Percentiles rank a stretch among this genome's conserved stretches.
These are phyloP conservation scores for Microthlaspi erraticum DNA, from an alignment of 345 rosid genomes.

Conservation along the genomic window DNA sequence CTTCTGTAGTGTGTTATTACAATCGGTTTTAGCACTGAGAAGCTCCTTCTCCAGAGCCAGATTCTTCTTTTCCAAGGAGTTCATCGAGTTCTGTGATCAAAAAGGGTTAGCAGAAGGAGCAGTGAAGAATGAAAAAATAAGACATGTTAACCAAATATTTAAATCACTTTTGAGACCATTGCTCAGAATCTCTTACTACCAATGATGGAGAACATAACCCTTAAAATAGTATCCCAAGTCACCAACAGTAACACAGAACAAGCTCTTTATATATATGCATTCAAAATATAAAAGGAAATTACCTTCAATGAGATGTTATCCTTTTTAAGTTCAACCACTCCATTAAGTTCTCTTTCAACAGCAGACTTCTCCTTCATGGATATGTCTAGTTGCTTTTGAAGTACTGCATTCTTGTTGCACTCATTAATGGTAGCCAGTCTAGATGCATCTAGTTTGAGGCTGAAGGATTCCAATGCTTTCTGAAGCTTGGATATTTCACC, in stretches of 20 bases:
- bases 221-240: slow-evolving; percentile 21
- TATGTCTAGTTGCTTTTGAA: slow-evolving; percentile 80
- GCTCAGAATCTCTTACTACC: not conserved
- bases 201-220: slow-evolving; percentile 12
- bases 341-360: slow-evolving; percentile 69
- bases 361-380: slow-evolving; percentile 76
- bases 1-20: slow-evolving; percentile 57
- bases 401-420: slow-evolving; percentile 84
- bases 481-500: slow-evolving; percentile 78
- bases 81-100: slow-evolving; percentile 49
- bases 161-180: slow-evolving; percentile 10
- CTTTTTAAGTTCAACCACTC: slow-evolving; percentile 67
- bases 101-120: slow-evolving; percentile 15
- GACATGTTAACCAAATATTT: slow-evolving; percentile 18
- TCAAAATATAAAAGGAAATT: slow-evolving; percentile 26
- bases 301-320: slow-evolving; percentile 82
- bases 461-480: slow-evolving; percentile 69
- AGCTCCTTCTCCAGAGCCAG: slow-evolving; percentile 72
- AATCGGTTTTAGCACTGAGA: slow-evolving; percentile 59
- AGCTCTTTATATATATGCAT: slow-evolving; percentile 10
- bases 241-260: slow-evolving; percentile 20
- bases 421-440: slow-evolving; percentile 84
- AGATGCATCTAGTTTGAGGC: slow-evolving; percentile 92
- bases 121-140: slow-evolving; percentile 9
- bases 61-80: slow-evolving; percentile 78